These are phyloP conservation scores for Mycena metata DNA, from an alignment of 768 basidiomycete species.

Conservation along the genomic window DNA sequence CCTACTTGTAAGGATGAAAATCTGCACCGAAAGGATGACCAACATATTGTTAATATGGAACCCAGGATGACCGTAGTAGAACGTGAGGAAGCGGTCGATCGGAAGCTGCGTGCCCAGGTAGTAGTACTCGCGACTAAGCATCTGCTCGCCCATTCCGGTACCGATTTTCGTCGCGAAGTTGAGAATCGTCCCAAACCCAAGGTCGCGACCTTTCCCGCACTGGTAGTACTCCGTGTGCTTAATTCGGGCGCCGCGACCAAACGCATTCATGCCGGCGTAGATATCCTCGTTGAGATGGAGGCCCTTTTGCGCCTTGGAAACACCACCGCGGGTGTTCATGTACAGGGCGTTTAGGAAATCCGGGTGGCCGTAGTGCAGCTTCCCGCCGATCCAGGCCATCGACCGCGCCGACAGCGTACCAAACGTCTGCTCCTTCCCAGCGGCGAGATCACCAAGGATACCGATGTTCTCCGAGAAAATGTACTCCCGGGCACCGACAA, in stretches of 20 bases:
- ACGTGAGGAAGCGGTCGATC: conserved; percentile 98
- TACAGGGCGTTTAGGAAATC: conserved; percentile 98
- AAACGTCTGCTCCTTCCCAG: conserved; percentile 99
- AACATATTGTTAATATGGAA: conserved; percentile 99
- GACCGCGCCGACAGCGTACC: conserved; percentile 97
- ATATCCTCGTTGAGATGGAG: conserved; percentile 99
- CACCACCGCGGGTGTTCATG: conserved; percentile 98
- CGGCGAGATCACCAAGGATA: conserved; percentile 97
- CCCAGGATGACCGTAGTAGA: conserved; percentile 99
- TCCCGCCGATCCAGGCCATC: conserved; percentile 97
- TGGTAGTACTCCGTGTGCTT: conserved; percentile 99
- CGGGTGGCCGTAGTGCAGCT: conserved; percentile 98
- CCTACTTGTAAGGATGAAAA: conserved; percentile 93
- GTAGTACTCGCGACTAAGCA: conserved; percentile 99
- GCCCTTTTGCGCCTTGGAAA: conserved; percentile 99
- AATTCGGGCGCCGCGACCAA: conserved; percentile 96
- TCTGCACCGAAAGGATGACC: conserved; percentile 95
- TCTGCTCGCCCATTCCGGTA: conserved; percentile 99
- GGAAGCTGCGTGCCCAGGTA: conserved; percentile 98
- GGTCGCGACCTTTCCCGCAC: conserved; percentile 98
- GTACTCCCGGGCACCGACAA: conserved; percentile 98
- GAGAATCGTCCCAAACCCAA: conserved; percentile 98
- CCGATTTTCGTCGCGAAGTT: conserved; percentile 99
- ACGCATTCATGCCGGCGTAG: conserved; percentile 98
- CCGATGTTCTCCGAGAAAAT: conserved; percentile 99